Evolutionary conservation across 495 filamentous ascomycete genomes (phyloP), one percentile per base, ranked within the genome.

Genomic region (Hypomontagnella submonticulosa): DNA sequence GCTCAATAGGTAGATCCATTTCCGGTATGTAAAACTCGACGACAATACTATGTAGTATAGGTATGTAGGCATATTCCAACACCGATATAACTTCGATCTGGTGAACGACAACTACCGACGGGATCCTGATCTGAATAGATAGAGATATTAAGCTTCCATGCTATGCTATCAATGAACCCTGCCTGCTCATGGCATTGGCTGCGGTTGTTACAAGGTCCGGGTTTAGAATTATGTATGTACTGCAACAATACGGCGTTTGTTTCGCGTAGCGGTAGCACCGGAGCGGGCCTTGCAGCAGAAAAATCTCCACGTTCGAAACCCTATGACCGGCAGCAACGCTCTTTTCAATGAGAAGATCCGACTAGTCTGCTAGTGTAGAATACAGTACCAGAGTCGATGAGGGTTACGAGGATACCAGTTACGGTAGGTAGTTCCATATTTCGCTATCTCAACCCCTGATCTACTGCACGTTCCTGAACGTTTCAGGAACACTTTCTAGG

Each of bases 201-300:
- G 3, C 48, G 38, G 15, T n/a, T 53, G 15, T 32, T 66, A 23
- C 55, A 57, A 20, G 58, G 40, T 42, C 51, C 36, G 44, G 13
- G 15, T 41, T 37, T 30, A 61, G n/a, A 16, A 13, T 18, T 27
- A 61, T 59, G 36, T 33, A 36, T 23, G 20, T 57, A 34, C 49
- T 19, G 41, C 57, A 53, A 33, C 53, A 49, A 8, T 51, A 55
- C 43, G 59, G 55, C 55, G 65, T 63, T 58, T 63, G 65, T 68
- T 55, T 63, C 55, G 65, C 63, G 65, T 59, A 58, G 59, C 27
- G 12, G 63, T 61, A 57, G 64, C 30, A 59, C 38, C 47, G 54
- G 41, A 50, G 65, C 54, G 59, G 54, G 54, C 50, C 59, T 52
- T 40, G 49, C 49, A 60, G 32, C 48, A 50, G n/a, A 15, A 32